These are phyloP conservation scores for Tetrapyrgos nigripes DNA, from an alignment of 1,284 basidiomycete species.

Conservation along the genomic window DNA sequence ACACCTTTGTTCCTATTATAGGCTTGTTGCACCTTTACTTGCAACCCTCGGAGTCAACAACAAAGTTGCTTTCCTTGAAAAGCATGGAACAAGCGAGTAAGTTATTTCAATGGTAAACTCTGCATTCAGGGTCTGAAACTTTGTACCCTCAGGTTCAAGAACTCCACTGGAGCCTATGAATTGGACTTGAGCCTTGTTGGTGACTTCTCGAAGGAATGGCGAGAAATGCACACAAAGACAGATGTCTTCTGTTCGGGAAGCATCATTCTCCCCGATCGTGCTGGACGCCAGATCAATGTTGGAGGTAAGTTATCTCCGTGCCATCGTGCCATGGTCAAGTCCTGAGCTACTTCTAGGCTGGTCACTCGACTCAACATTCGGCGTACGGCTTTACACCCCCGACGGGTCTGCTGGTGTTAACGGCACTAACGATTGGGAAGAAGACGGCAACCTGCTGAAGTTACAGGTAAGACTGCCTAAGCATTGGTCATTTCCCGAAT, in stretches of 20 bases:
- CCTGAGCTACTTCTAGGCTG: conserved; percentile 31
- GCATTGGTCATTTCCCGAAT: not conserved
- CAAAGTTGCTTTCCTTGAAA: conserved; percentile 81
- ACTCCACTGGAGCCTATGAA: conserved; percentile 80
- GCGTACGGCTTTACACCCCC: conserved; percentile 70
- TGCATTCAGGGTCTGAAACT: not conserved
- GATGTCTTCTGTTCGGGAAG: conserved; percentile 82
- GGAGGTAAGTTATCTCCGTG: conserved; percentile 55
- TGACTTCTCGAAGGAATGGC: conserved; percentile 66
- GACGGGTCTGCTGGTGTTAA: conserved; percentile 64
- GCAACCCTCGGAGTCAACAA: conserved; percentile 79
- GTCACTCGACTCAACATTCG: conserved; percentile 68
- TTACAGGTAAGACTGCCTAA: conserved; percentile 50
- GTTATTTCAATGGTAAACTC: not conserved
- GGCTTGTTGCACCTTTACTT: conserved; percentile 73
- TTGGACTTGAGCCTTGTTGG: conserved; percentile 64
- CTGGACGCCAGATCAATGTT: conserved; percentile 69
- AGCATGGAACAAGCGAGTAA: conserved; percentile 52
- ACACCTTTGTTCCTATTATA: conserved; percentile 37
- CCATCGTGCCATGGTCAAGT: too few species aligned
- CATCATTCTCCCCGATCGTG: conserved; percentile 75
- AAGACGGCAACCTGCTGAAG: conserved; percentile 53
- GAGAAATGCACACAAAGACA: conserved; percentile 73
- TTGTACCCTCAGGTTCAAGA: conserved; percentile 47
- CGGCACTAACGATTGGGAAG: conserved; percentile 73